Base-by-base conservation (phyloP, 208 protist genomes). In the Zelonia costaricensis region DNA sequence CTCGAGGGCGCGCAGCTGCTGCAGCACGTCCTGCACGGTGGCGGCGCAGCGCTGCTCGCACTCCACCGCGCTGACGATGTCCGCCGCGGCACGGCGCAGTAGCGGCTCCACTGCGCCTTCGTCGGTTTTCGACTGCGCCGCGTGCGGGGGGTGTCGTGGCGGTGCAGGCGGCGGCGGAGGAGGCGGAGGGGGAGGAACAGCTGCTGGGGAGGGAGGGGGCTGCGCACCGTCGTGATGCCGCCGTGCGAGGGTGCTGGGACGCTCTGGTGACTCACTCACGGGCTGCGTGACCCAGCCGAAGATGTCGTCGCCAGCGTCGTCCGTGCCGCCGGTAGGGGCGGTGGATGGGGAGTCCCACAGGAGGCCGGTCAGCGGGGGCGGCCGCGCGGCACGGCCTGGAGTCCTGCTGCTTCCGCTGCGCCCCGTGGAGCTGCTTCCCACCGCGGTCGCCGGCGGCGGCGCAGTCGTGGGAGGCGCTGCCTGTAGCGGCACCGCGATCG, bases 231-330 rank as follows among this genome's bases (percentile, higher is more conserved):
- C 33, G 22, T 28, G 38, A 13, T 8, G 13, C 31, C 15, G 16
- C 1, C 1, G 36, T 12, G 23, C 5, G 9, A 48, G 8, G 54
- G 31, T n/a, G 25, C 9, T 12, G 12, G 35, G 35, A 6, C 35
- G 35, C 35, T 15, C 9, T 12, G 12, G 35, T 12, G 22, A 12
- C 38, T 16, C 35, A n/a, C 9, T 20, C 35, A 15, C 20, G 20
- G 15, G 16, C 42, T 43, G 39, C 3, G 63, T 70, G 16, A 70
- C 63, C 63, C 63, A 70, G 13, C 55, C 39, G 35, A 70, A 70
- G 25, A 70, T 27, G 38, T 68, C 55, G 7, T 62, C 53, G 5
- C 47, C 54, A n/a, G 48, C 49, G 5, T 47, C 54, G 1, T 43
- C 52, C n/a, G 1, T 4, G 2, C 5, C 39, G 13, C 4, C 27